Base-by-base conservation (phyloP, 164 flowering plant species). In the Akebia trifoliata region DNA sequence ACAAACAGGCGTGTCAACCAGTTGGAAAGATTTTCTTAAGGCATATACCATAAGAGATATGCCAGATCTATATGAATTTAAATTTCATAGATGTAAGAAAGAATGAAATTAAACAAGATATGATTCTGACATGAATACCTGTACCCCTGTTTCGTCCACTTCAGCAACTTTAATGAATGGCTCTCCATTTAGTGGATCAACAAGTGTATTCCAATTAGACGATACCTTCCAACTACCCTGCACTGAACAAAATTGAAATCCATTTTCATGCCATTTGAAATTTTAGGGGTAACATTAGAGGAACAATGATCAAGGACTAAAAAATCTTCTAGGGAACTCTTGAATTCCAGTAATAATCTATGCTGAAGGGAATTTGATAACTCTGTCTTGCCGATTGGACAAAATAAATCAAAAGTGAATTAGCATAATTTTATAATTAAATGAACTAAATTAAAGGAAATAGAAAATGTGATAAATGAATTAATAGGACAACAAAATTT, bases 121-220 rank as follows among this genome's bases (percentile, higher is more conserved):
- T n/a, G n/a, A n/a, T n/a, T n/a, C n/a, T n/a, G n/a, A n/a, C n/a
- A n/a, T n/a, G n/a, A n/a, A 34, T 68, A 90, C 99, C 86, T 85
- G 73, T 56, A 86, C 68, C 66, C 68, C 97, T 21, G 72, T 72
- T 69, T 79, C 85, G 68, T 69, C 76, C n/a, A 90, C 86, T 48
- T 94, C 96, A 10, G 93, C 79, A 67, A 94, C 84, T 71, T 81
- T 81, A 60, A 94, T 84, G 61, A 94, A 90, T 44, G 90, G 78
- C 54, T 90, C 97, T 15, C 99, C 99, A 76, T 93, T 90, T 57
- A 94, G 74, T 50, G 97, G 99, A 79, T 94, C 96, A 60, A 80
- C 44, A 63, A 87, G 60, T 0, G 80, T 78, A 59, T 70, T 79
- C 85, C 82, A 83, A 38, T 6, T 69, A 22, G 90, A 76, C n/a